phyloP scores from a whole-genome alignment of 768 basidiomycete genomes.

The Xerocomus spinulosus region DNA sequence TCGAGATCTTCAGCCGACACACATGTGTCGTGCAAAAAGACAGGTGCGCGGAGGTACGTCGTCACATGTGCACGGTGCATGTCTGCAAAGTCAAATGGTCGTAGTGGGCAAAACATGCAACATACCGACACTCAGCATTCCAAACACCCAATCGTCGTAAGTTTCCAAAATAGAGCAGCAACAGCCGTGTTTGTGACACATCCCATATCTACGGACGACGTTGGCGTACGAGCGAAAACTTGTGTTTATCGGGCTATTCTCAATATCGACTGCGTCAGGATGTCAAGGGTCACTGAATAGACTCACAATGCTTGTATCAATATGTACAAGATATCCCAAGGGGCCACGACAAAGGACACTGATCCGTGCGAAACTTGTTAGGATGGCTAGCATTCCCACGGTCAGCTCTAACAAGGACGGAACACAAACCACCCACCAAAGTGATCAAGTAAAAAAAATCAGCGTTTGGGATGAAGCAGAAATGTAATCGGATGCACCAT shows the following conservation, averaged over 20 bases:
- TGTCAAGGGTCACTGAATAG: too few species aligned
- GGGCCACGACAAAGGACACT: neutral
- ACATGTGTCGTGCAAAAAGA: constrained; percentile 3
- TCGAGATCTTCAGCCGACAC: neutral
- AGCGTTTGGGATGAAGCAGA: neutral
- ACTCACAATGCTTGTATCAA: constrained; percentile 1
- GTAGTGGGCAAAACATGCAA: too few species aligned
- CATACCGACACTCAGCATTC: constrained; percentile 9
- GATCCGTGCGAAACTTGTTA: neutral
- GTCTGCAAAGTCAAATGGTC: too few species aligned
- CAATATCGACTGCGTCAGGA: neutral
- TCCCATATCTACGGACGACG: constrained; percentile 13
- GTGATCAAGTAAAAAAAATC: constrained; percentile 7
- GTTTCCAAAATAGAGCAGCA: constrained; percentile 13
- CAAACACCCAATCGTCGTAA: constrained; percentile 17
- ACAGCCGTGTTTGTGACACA: constrained; percentile 5
- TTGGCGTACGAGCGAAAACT: neutral
- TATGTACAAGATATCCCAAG: constrained; percentile 1
- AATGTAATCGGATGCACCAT: neutral
- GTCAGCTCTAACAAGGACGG: neutral
- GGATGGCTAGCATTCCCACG: neutral
- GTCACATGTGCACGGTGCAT: constrained; percentile 9
- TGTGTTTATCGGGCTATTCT: neutral
- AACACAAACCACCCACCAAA: neutral
- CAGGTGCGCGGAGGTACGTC: constrained; percentile 4